A percentile compares a stretch with the other conserved stretches of the same genome.
Conservation (phyloP, 2,329 filamentous ascomycete species). For the Trichoderma hamatum region DNA sequence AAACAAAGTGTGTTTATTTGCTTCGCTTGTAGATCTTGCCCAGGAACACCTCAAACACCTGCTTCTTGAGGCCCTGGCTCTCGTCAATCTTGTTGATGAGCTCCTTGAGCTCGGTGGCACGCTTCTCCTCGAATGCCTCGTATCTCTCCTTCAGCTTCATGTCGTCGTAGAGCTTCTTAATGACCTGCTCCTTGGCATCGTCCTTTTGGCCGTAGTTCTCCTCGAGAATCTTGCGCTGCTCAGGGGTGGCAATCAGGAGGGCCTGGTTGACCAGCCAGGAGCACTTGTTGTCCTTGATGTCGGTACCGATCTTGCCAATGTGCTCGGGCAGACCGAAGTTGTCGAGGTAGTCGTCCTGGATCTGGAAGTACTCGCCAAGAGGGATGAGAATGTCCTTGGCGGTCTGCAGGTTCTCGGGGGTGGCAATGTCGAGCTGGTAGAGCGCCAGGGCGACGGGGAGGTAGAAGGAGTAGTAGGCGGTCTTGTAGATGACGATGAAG, state of each 20-base stretch:
- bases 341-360: constrained; percentile 98
- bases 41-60: constrained; percentile 86
- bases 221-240: constrained; percentile 86
- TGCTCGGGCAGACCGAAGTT: constrained; percentile 91
- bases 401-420: constrained; percentile 84
- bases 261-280: constrained; percentile 98
- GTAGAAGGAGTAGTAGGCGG: constrained; percentile 99
- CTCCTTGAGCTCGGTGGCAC: constrained; percentile 73
- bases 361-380: constrained; percentile 98
- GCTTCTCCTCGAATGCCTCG: constrained; percentile 85
- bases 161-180: constrained; percentile 89
- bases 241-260: constrained; percentile 74
- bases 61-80: constrained; percentile 84
- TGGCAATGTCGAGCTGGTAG: constrained; percentile 81
- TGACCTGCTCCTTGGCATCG: constrained; percentile 74
- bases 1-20: constrained; percentile 62
- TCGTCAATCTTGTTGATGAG: constrained; percentile 84
- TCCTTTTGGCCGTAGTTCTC: constrained; percentile 95
- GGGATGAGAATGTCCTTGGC: constrained; percentile 92
- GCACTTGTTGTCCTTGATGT: constrained; percentile 99
- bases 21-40: constrained; percentile 97
- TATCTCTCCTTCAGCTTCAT: constrained; percentile 82
- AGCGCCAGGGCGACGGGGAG: constrained; percentile 91
- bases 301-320: constrained; percentile 98
- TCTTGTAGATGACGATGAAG: constrained; percentile 99